These are phyloP conservation scores for Alternaria sp. DNA, from an alignment of 2,329 filamentous ascomycete genomes.

Conservation along the genomic window DNA sequence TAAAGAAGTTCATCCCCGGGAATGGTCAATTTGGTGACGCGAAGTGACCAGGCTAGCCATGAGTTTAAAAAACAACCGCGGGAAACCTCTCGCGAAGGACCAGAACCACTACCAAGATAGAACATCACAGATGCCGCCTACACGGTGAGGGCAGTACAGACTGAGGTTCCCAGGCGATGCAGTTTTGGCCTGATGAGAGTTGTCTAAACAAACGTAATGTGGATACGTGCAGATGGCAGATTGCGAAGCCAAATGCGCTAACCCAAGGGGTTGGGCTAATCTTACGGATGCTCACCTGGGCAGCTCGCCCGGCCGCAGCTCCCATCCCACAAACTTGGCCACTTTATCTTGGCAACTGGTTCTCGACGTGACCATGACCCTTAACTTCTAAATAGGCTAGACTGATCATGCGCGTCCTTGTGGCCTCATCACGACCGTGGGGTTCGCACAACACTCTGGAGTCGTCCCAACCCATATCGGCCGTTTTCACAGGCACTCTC, in stretches of 20 bases:
- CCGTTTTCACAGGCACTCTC: background rate
- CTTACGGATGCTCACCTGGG: background rate
- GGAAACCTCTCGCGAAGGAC: background rate
- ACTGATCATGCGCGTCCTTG: conserved; percentile 5
- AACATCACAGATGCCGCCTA: background rate
- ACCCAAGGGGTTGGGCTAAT: conserved; percentile 1
- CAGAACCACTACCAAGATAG: background rate
- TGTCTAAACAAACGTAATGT: background rate
- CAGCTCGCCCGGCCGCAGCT: conserved; percentile 1
- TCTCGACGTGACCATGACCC: conserved; percentile 4
- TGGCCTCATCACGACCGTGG: conserved; percentile 6
- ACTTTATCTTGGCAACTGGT: conserved; percentile 7
- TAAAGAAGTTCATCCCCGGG: background rate
- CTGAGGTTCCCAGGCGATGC: background rate
- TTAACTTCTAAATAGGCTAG: conserved; percentile 3
- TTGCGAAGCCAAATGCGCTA: conserved; percentile 4
- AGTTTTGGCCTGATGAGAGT: background rate
- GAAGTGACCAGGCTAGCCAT: background rate
- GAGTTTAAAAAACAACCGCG: background rate
- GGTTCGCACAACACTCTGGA: conserved; percentile 5
- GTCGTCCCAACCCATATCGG: conserved; percentile 13
- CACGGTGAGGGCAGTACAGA: background rate
- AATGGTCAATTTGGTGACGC: background rate
- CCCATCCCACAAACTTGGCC: conserved; percentile 1
- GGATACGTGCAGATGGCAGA: background rate